phyloP scores from a whole-genome alignment of 371 early-diverging fungal genomes.

The Rhizopus arrhizus region DNA sequence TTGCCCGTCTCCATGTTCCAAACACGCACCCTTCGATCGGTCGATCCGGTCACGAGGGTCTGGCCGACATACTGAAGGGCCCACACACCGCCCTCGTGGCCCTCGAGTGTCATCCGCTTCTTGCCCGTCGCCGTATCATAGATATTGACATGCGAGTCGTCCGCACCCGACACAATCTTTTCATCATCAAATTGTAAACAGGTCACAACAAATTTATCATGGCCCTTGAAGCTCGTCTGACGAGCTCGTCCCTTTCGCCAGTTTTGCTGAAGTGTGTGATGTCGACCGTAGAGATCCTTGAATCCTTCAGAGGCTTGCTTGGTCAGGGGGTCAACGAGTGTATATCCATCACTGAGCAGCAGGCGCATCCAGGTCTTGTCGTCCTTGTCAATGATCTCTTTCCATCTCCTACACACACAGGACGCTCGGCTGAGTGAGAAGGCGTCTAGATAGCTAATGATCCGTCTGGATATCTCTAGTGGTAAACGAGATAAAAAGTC shows the following conservation, averaged over 20 bases:
- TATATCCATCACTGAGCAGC: slow-evolving; percentile 52
- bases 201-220: slow-evolving; percentile 86
- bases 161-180: slow-evolving; percentile 91
- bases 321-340: slow-evolving; percentile 4
- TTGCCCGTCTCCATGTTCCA: slow-evolving; percentile 93
- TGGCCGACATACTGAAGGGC: slow-evolving; percentile 87
- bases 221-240: slow-evolving; percentile 77
- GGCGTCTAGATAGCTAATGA: slow-evolving; percentile 81
- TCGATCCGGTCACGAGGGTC: slow-evolving; percentile 94
- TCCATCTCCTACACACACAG: slow-evolving; percentile 78
- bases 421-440: slow-evolving; percentile 73
- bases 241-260: slow-evolving; percentile 78
- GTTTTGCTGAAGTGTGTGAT: slow-evolving; percentile 75
- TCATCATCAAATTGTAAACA: slow-evolving; percentile 93
- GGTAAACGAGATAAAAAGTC: slow-evolving; percentile 88
- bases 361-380: slow-evolving; percentile 56
- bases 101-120: slow-evolving; percentile 59
- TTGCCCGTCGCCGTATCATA: slow-evolving; percentile 77
- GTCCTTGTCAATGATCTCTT: slow-evolving; percentile 71
- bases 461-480: slow-evolving; percentile 70
- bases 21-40: slow-evolving; percentile 94
- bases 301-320: slow-evolving; percentile 27
- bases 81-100: slow-evolving; percentile 99
- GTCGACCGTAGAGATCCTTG: slow-evolving; percentile 62
- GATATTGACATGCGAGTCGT: slow-evolving; percentile 85